phyloP scores from a whole-genome alignment of 257 asterid genomes.

The Linderniella brevidens region DNA sequence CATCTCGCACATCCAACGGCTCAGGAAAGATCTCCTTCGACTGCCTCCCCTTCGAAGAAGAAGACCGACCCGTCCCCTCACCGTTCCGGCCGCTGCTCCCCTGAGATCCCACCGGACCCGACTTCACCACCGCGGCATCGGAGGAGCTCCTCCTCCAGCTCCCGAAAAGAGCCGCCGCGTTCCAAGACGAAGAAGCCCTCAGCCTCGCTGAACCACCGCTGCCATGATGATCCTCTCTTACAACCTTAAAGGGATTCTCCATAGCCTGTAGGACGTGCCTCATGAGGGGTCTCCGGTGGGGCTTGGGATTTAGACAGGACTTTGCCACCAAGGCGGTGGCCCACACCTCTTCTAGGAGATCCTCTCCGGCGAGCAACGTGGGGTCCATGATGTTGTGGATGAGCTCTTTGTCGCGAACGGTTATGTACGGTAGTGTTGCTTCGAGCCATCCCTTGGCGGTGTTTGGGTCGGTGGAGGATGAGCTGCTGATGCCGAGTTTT shows the following conservation, averaged over 20 bases:
- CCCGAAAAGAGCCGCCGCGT: conserved; percentile 32
- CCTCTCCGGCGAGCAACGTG: conserved; percentile 68
- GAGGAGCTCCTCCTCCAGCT: conserved; percentile 86
- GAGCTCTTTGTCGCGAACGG: conserved; percentile 73
- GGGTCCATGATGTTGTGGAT: conserved; percentile 82
- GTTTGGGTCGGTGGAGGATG: conserved; percentile 43
- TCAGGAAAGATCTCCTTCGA: conserved; percentile 78
- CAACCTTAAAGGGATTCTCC: conserved; percentile 81
- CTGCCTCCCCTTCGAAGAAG: conserved; percentile 37
- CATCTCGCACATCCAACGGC: conserved; percentile 48
- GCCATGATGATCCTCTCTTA: conserved; percentile 65
- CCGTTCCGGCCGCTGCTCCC: conserved; percentile 23
- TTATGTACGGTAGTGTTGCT: conserved; percentile 66
- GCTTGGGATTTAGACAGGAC: conserved; percentile 87
- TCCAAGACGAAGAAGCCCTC: conserved; percentile 42
- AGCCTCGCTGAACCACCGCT: conserved; percentile 70
- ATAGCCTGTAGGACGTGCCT: conserved; percentile 75
- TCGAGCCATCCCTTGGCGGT: conserved; percentile 13
- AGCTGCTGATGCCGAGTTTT: conserved; percentile 62
- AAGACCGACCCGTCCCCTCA: conserved; percentile 10
- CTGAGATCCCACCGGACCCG: conserved; percentile 17
- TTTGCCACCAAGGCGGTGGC: conserved; percentile 92
- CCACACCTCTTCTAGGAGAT: conserved; percentile 93
- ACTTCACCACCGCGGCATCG: conserved; percentile 32
- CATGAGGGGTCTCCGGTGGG: conserved; percentile 77